Base-by-base conservation (phyloP, 495 filamentous ascomycete genomes). In the Penicillium fimorum region DNA sequence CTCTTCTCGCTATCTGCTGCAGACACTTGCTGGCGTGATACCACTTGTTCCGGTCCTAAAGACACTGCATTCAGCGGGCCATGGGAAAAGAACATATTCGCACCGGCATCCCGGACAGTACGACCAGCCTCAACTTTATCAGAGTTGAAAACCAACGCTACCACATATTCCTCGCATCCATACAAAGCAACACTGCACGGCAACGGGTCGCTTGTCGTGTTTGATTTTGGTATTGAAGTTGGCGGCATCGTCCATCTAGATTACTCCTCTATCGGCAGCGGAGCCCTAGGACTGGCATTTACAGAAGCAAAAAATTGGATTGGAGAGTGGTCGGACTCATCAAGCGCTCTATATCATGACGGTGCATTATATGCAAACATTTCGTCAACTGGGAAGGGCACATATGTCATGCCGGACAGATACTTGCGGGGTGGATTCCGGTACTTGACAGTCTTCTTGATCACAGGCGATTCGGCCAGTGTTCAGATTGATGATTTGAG, bases 291-390 rank as follows among this genome's bases (percentile, higher is more conserved):
- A 0, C 67, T 88, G 12, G 84, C 84, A 5, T 87, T 87, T 61
- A 78, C 80, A 4, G 85, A 87, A 67, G 80, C 79, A 2, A 84
- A 81, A 57, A 79, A 85, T 50, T 87, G 77, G 76, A 82, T 85
- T 57, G 83, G 84, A 44, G 74, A 82, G 59, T 74, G 70, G 67
- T 85, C 82, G 1, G 84, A 87, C 60, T 77, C 76, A 0, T 84
- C 80, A 13, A 85, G 81, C 62, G 81, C 81, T 12, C 67, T 70
- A 7, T 83, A 74, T 5, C 71, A 76, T 20, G 82, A 85, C 61
- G 81, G 79, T 13, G 78, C 79, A 0, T 56, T 86, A 1, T 82
- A 79, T 53, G 68, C 76, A 0, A 78, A 74, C 48, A 78, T 86
- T 62, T 76, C 76, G 7, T 64, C 67, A 2, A 37, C 74, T 2